Base-by-base conservation (phyloP, 2,329 filamentous ascomycete genomes). In the Macrophomina phaseolina region DNA sequence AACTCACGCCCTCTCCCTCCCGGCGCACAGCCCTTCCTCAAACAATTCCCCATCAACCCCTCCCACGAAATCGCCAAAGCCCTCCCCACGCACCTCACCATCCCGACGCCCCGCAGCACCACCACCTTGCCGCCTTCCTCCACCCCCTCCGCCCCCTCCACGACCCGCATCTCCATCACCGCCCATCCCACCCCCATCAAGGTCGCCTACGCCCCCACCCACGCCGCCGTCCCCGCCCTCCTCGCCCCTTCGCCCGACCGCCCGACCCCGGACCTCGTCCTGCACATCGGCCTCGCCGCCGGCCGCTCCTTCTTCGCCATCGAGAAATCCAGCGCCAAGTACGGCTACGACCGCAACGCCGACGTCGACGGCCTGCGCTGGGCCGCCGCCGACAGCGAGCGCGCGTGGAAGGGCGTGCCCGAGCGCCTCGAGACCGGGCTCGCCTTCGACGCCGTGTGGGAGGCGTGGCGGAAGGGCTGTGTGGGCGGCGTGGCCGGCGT, bases 221-320 rank as follows among this genome's bases (percentile, higher is more conserved):
- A 88, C 61, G 78, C 81, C 12, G 77, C 89, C 2, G 83, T 94
- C 3, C 91, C 92, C 1, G 75, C 75, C 5, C 81, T 97, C 5
- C 87, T 92, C 80, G 18, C 18, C 74, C 80, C 14, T 70, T 79
- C 36, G 80, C 79, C 69, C 8, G 6, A 18, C 18, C 18, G 18
- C 18, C 18, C 18, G 1, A 18, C 18, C 8, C 74, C 76, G 9
- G 90, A 96, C 76, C 79, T 90, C 36, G 84, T 89, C 28, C 77
- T 97, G 4, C 92, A 96, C 77, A 90, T 96, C 62, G 93, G 93
- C 69, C 93, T 96, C 85, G 91, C 92, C 0, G 81, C 76, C 75
- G 90, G 76, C 73, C 86, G 80, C 71, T 84, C 77, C 72, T 87
- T 87, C 71, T 96, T 94, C 76, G 85, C 86, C 11, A 81, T 94